A percentile compares a stretch with the other conserved stretches of the same genome.
These are phyloP conservation scores for Mikania micrantha DNA, from an alignment of 129 eudicot genomes.

Conservation along the genomic window DNA sequence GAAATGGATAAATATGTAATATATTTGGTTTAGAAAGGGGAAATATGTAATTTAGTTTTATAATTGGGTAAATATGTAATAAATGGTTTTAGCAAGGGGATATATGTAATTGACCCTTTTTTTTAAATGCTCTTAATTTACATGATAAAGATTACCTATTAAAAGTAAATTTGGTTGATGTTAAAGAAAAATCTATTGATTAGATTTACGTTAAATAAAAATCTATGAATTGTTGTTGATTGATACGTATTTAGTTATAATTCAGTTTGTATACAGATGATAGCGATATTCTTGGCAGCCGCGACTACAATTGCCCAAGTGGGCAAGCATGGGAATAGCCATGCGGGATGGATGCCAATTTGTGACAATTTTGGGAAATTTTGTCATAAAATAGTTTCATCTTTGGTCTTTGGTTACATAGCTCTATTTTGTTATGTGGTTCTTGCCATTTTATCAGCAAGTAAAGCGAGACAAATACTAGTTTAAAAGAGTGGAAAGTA, in stretches of 20 bases:
- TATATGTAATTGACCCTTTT: too few species aligned
- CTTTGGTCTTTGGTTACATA: conserved; percentile 28
- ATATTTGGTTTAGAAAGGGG: too few species aligned
- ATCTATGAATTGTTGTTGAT: too few species aligned
- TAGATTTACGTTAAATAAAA: too few species aligned
- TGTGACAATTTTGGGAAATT: conserved; percentile 39
- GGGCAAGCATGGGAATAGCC: conserved; percentile 47
- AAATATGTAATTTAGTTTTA: too few species aligned
- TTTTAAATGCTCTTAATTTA: too few species aligned
- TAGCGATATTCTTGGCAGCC: conserved; percentile 33
- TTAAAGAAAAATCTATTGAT: too few species aligned
- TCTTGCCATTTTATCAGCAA: conserved; percentile 38
- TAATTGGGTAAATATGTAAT: too few species aligned
- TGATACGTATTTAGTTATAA: not conserved
- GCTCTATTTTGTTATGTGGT: conserved; percentile 20
- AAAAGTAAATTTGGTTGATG: not conserved
- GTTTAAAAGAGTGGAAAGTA: conserved; percentile 25
- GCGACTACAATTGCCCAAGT: conserved; percentile 46
- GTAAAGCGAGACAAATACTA: conserved; percentile 26
- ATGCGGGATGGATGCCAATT: conserved; percentile 49
- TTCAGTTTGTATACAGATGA: conserved; percentile 21
- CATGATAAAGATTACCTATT: too few species aligned
- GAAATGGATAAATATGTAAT: too few species aligned
- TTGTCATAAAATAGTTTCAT: conserved; percentile 28
- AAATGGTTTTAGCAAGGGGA: too few species aligned